Base-by-base conservation (phyloP, 2,329 filamentous ascomycete species). In the Trichoderma atroviride region DNA sequence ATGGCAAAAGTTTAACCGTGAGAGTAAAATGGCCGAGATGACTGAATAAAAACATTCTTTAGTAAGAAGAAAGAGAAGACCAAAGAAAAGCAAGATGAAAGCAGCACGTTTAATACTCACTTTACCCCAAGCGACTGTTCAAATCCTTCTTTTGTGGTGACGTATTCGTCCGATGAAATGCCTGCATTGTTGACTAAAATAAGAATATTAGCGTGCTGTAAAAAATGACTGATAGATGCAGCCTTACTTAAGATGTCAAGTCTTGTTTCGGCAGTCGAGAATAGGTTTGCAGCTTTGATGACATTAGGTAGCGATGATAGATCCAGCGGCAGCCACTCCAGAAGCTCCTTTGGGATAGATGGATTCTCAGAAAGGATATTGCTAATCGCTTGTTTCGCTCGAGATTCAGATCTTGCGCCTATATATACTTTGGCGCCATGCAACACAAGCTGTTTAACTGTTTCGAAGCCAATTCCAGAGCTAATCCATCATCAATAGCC, bases 401-500 rank as follows among this genome's bases (percentile, higher is more conserved):
- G 43, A 37, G 60, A 27, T 53, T 63, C 60, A 27, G 60, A 63
- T n/a, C 60, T 35, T 47, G 60, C 60, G 1, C 60, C 43, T 7
- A 63, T 19, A 10, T 63, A 63, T 31, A 63, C 60, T 6, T 63
- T 63, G 13, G 60, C 60, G 10, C 60, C 60, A 53, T 63, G 43
- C 13, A 63, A 2, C 35, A 31, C 60, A 7, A 63, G 22, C 9
- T 63, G 60, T n/a, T 63, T 63, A 0, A 63, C 60, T 4, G 31
- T 63, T 53, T 63, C 43, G 11, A 63, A 24, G 16, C 60, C 60
- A 13, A 63, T 63, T 40, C 60, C 60, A 29, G 47, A 33, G 14
- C 60, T 63, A 27, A n/a, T 37, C 11, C 60, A 16, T 3, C 16
- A 10, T 16, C 16, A 22, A n/a, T 4, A 53, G 31, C 37, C 22